Evolutionary conservation across 129 eudicot species (phyloP), one percentile per base, ranked within the genome.

Genomic region (Ambrosia trifida): DNA sequence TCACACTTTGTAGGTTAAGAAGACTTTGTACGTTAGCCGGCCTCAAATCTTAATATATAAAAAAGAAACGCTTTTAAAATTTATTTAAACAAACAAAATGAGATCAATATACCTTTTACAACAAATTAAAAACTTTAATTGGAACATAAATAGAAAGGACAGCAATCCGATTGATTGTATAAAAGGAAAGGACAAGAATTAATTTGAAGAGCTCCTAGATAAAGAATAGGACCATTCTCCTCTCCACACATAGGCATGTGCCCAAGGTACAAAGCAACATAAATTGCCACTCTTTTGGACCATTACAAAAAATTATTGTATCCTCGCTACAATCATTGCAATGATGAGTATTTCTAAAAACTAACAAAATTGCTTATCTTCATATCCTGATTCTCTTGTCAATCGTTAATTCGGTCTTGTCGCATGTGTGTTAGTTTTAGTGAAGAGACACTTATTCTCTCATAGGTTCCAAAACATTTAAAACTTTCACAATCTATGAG

Each of bases 211-310:
- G 12, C 65, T 59, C 38, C 64, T 59, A 59, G 43, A 59, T 12
- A 59, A 10, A 59, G 31, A 31, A 59, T 41, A 59, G 65, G 65
- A 59, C 65, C 65, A 59, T 31, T 2, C 10, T 31, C 43, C 11
- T 24, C 6, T 59, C 11, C 40, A 31, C 65, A 59, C 40, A 59
- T 59, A 59, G 43, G 65, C 65, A 59, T 59, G 65, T 31, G 40
- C 3, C 64, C 11, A 59, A 31, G 65, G 65, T 59, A 59, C 43
- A 38, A 31, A 32, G 65, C 65, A 32, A 59, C 65, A 59, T 59
- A 59, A 59, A 59, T 59, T 38, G 24, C 10, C 65, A 30, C 65
- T 59, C 65, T 59, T 59, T 59, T 59, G 43, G 65, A 59, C 65
- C 65, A 59, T 59, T 59, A 31, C 62, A 59, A 31, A 59, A 31